Evolutionary conservation across 768 basidiomycete species (phyloP).

Genomic region (Auriscalpium orientale): DNA sequence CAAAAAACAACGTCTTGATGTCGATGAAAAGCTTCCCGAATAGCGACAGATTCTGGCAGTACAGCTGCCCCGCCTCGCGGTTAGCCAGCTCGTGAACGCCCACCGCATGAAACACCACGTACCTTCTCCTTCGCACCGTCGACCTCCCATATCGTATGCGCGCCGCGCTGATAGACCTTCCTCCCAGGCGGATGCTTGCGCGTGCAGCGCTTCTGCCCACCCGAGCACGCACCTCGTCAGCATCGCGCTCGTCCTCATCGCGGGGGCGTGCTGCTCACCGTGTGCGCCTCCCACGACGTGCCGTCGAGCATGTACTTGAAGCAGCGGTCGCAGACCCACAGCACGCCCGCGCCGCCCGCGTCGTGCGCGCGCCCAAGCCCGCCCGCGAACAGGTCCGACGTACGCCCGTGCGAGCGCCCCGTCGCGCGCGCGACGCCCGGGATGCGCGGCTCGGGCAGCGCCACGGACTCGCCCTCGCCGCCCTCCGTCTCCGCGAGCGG

Average conservation of each 20-base stretch:
- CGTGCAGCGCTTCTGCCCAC: conserved; percentile 55
- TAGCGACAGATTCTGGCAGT: conserved; percentile 91
- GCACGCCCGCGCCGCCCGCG: conserved; percentile 38
- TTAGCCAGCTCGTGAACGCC: neutral
- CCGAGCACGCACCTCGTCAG: neutral
- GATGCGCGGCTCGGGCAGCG: conserved; percentile 21
- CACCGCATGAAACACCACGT: conserved; percentile 12
- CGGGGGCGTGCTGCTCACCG: conserved; percentile 32
- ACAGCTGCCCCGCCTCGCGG: conserved; percentile 47
- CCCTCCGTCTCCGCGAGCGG: conserved; percentile 64
- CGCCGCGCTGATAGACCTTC: conserved; percentile 86
- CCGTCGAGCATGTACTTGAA: conserved; percentile 94
- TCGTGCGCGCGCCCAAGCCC: conserved; percentile 43
- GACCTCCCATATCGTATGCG: conserved; percentile 91
- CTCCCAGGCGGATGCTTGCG: conserved; percentile 73
- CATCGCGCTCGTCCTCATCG: neutral
- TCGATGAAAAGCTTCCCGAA: conserved; percentile 99
- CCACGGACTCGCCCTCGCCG: conserved; percentile 32
- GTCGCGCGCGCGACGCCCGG: conserved; percentile 44
- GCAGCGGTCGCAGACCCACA: conserved; percentile 89
- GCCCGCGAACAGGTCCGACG: conserved; percentile 64
- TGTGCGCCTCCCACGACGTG: conserved; percentile 62
- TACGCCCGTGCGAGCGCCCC: conserved; percentile 59
- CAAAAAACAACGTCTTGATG: conserved; percentile 91
- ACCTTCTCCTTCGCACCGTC: conserved; percentile 86